phyloP scores from a whole-genome alignment of 2,329 filamentous ascomycete species.

The Trichoderma semiorbis region DNA sequence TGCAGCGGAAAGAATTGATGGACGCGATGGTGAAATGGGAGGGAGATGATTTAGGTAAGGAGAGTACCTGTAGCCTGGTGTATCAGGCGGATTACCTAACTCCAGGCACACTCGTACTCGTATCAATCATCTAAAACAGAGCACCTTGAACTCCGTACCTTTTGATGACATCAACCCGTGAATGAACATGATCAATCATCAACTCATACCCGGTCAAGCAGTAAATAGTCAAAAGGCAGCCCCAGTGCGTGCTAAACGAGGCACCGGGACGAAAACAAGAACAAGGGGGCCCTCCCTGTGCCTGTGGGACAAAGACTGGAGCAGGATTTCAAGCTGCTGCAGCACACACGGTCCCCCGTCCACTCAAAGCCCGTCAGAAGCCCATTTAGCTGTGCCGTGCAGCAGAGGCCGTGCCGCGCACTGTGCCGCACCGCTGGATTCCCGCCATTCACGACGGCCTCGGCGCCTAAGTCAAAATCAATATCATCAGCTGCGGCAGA shows the following conservation, averaged over 20 bases:
- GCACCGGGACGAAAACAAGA: not conserved
- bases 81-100: not conserved
- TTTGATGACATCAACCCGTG: not conserved
- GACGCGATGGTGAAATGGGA: not conserved
- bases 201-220: not conserved
- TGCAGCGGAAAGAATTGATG: not conserved
- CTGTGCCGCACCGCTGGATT: not conserved
- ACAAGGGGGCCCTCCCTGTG: not conserved
- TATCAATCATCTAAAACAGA: not conserved
- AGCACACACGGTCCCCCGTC: not conserved
- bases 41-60: no score
- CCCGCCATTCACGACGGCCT: not conserved
- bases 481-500: conserved; percentile 15
- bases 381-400: not conserved
- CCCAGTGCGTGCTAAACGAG: not conserved
- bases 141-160: not conserved
- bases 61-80: not conserved
- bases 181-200: not conserved
- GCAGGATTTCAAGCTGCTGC: not conserved
- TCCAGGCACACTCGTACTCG: not conserved
- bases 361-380: not conserved
- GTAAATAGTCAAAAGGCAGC: not conserved
- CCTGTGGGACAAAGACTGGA: not conserved
- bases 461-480: not conserved
- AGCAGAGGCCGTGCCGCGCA: not conserved